Evolutionary conservation across 495 filamentous ascomycete species (phyloP).

Genomic region (Penicillium desertorum): DNA sequence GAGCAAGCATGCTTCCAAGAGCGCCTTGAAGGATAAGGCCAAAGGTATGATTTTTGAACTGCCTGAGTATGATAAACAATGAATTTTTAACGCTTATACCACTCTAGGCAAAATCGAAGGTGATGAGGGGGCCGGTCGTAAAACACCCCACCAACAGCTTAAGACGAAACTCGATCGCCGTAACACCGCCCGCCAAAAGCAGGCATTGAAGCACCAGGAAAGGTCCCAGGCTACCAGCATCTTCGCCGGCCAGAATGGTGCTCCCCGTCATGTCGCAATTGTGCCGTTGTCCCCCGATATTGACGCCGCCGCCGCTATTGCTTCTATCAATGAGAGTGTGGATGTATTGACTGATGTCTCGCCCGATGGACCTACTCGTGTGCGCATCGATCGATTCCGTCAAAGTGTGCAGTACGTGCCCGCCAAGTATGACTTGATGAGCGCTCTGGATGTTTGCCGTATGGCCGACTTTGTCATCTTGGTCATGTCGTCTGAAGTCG

Average conservation of each 20-base stretch:
- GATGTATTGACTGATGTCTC: conserved; percentile 71
- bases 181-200: conserved; percentile 88
- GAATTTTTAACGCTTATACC: conserved; percentile 18
- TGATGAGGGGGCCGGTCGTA: conserved; percentile 62
- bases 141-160: conserved; percentile 90
- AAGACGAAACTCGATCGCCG: conserved; percentile 95
- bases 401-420: conserved; percentile 85
- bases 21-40: conserved; percentile 69
- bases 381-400: conserved; percentile 84
- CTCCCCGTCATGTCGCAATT: conserved; percentile 87
- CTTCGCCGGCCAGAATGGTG: conserved; percentile 80
- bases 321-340: conserved; percentile 69
- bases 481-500: conserved; percentile 72
- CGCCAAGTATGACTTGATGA: conserved; percentile 66
- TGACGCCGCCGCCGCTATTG: conserved; percentile 64
- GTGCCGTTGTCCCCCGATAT: conserved; percentile 76
- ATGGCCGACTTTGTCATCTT: conserved; percentile 88
- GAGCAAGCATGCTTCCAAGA: conserved; percentile 83
- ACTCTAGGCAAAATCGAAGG: conserved; percentile 60
- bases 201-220: conserved; percentile 75
- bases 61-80: conserved; percentile 56
- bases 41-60: conserved; percentile 60
- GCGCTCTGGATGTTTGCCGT: conserved; percentile 79
- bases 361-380: conserved; percentile 55
- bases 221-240: conserved; percentile 71